Evolutionary conservation across 805 yeast genomes (phyloP).

Genomic region (Metschnikowia gelsemii): DNA sequence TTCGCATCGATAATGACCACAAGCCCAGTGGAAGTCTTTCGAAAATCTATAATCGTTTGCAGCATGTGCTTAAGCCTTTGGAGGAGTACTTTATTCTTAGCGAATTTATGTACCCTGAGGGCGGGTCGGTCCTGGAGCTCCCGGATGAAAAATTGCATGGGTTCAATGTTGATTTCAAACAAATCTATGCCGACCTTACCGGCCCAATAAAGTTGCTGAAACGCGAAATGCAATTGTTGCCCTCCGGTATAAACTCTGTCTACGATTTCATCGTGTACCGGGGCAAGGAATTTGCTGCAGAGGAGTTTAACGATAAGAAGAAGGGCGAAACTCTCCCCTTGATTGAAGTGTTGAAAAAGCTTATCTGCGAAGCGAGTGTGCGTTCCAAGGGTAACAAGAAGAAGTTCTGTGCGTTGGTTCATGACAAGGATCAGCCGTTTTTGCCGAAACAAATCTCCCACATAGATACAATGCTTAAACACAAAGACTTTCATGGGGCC

Average conservation of each 20-base stretch:
- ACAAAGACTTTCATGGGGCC: constrained; percentile 39
- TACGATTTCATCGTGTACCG: constrained; percentile 43
- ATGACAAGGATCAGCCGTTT: constrained; percentile 26
- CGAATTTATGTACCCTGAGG: constrained; percentile 24
- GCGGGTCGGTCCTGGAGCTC: constrained; percentile 8
- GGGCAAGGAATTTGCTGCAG: constrained; percentile 29
- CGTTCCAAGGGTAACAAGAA: constrained; percentile 26
- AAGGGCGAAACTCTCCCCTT: constrained; percentile 24
- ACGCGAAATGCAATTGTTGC: constrained; percentile 26
- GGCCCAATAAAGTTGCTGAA: constrained; percentile 28
- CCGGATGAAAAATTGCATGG: constrained; percentile 14
- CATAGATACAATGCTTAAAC: constrained; percentile 37
- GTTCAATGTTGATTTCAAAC: constrained; percentile 10
- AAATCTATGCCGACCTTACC: constrained; percentile 5
- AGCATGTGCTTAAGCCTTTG: constrained; percentile 36
- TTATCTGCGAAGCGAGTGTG: constrained; percentile 43
- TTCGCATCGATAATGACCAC: constrained; percentile 75
- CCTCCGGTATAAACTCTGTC: constrained; percentile 37
- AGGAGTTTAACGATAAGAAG: constrained; percentile 16
- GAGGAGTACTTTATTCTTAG: constrained; percentile 45
- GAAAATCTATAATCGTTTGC: constrained; percentile 50
- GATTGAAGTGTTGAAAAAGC: constrained; percentile 33
- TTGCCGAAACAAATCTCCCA: constrained; percentile 40
- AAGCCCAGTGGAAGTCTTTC: constrained; percentile 55
- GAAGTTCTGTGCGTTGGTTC: constrained; percentile 24